Conservation (phyloP, 768 basidiomycete genomes). For the Agrocybe pediades region DNA sequence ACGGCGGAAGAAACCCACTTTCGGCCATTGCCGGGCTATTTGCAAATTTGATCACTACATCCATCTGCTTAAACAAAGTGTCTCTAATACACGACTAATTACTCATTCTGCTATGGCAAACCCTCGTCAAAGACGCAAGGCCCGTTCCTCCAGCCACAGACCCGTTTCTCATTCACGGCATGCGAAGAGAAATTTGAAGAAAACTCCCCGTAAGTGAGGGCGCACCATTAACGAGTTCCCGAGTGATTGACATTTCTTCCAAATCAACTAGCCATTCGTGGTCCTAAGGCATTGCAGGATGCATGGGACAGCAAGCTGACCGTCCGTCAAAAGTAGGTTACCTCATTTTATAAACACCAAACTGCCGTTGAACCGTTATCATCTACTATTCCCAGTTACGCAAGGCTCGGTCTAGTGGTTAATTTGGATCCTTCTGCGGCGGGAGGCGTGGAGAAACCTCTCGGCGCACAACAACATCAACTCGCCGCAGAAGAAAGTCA, state of each 20-base stretch:
- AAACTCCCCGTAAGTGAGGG: slow-evolving; percentile 66
- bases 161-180: slow-evolving; percentile 73
- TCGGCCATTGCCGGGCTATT: slow-evolving; percentile 31
- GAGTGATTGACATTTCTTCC: slow-evolving; percentile 14
- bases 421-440: slow-evolving; percentile 66
- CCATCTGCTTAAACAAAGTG: too few species aligned
- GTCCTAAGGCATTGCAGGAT: slow-evolving; percentile 78
- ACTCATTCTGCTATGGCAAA: slow-evolving; percentile 69
- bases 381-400: slow-evolving; percentile 54
- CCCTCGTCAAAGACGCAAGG: slow-evolving; percentile 89
- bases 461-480: slow-evolving; percentile 21
- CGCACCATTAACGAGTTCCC: not conserved
- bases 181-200: slow-evolving; percentile 76
- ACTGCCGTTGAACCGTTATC: not conserved
- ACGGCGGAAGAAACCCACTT: slow-evolving; percentile 28
- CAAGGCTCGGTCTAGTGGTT: slow-evolving; percentile 71
- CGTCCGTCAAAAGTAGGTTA: slow-evolving; percentile 84
- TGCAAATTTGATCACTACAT: not conserved
- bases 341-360: not conserved
- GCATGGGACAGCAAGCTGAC: slow-evolving; percentile 90
- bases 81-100: not conserved
- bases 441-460: slow-evolving; percentile 64
- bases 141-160: slow-evolving; percentile 74
- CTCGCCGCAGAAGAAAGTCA: slow-evolving; percentile 7
- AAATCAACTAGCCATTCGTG: slow-evolving; percentile 66